phyloP scores from a whole-genome alignment of 2,329 filamentous ascomycete genomes.

The Cercospora sp. region DNA sequence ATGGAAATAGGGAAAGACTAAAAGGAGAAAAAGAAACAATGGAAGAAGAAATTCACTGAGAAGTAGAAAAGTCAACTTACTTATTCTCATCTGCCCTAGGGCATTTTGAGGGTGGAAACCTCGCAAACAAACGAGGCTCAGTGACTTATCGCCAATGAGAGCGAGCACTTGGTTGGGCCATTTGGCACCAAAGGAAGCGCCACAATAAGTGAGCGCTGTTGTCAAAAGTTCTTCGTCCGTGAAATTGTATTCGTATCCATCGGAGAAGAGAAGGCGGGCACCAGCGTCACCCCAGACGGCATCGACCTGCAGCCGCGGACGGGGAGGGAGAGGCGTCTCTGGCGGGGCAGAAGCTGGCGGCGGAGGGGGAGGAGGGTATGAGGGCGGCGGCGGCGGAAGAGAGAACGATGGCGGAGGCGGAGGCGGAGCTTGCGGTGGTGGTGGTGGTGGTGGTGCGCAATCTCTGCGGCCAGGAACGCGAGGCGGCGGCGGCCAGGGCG shows the following conservation, averaged over 20 bases:
- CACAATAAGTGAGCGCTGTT: not conserved
- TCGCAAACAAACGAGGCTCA: too few species aligned
- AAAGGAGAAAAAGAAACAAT: not conserved
- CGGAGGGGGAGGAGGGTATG: not conserved
- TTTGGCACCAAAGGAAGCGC: not conserved
- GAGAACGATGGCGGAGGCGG: not conserved
- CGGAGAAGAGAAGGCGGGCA: not conserved
- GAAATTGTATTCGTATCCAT: conserved; percentile 1
- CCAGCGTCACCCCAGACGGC: not conserved
- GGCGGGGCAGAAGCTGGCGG: not conserved
- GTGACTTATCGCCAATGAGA: conserved; percentile 6
- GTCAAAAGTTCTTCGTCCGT: not conserved
- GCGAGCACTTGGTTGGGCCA: conserved; percentile 5
- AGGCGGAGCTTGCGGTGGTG: not conserved
- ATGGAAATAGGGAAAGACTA: not conserved
- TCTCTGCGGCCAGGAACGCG: not conserved
- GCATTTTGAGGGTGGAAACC: too few species aligned
- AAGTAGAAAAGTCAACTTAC: not conserved
- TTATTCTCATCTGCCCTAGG: not conserved
- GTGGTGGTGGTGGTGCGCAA: not conserved
- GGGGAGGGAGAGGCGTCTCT: not conserved
- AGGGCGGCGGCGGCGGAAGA: not conserved
- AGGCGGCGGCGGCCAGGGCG: not conserved
- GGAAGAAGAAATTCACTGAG: not conserved
- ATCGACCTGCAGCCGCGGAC: not conserved